phyloP scores from a whole-genome alignment of 2,329 filamentous ascomycete species.

The Sporothrix inflata region DNA sequence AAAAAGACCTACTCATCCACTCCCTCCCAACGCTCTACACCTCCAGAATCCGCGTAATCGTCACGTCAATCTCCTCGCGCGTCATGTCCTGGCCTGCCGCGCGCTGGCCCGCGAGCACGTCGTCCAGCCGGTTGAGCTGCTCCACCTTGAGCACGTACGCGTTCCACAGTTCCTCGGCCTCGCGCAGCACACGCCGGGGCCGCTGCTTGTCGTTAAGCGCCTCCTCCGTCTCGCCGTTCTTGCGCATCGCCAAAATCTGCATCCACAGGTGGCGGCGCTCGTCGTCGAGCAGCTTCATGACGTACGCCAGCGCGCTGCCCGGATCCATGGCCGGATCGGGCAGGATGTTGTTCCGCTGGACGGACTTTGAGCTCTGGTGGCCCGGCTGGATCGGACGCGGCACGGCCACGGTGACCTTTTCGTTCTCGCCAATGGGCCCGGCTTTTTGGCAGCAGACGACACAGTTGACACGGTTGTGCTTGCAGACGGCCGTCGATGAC shows the following conservation, averaged over 20 bases:
- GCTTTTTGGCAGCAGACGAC: slow-evolving; percentile 34
- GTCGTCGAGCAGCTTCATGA: slow-evolving; percentile 80
- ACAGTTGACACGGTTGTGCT: slow-evolving; percentile 35
- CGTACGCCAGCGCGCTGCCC: slow-evolving; percentile 73
- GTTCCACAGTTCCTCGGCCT: slow-evolving; percentile 34
- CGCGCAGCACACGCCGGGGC: slow-evolving; percentile 30
- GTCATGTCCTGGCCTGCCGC: slow-evolving; percentile 64
- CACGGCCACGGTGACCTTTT: slow-evolving; percentile 33
- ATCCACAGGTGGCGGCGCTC: slow-evolving; percentile 77
- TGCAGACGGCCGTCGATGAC: slow-evolving; percentile 20
- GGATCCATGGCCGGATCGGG: slow-evolving; percentile 47
- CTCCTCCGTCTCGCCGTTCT: slow-evolving; percentile 22
- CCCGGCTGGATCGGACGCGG: slow-evolving; percentile 29
- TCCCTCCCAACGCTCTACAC: not conserved
- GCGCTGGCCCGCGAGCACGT: slow-evolving; percentile 82
- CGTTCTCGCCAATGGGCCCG: slow-evolving; percentile 14
- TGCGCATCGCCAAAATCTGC: slow-evolving; percentile 61
- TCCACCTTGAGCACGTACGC: slow-evolving; percentile 35
- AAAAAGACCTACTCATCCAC: not conserved
- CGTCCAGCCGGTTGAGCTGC: slow-evolving; percentile 64
- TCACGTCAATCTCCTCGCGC: slow-evolving; percentile 66
- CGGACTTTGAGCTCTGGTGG: not conserved
- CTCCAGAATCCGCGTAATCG: slow-evolving; percentile 56
- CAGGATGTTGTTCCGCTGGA: not conserved
- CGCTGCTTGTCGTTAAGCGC: slow-evolving; percentile 27